A percentile compares a stretch with the other conserved stretches of the same genome.
Conservation (phyloP, 192 early-diverging fungal genomes). For the Rhizophagus prolifer region DNA sequence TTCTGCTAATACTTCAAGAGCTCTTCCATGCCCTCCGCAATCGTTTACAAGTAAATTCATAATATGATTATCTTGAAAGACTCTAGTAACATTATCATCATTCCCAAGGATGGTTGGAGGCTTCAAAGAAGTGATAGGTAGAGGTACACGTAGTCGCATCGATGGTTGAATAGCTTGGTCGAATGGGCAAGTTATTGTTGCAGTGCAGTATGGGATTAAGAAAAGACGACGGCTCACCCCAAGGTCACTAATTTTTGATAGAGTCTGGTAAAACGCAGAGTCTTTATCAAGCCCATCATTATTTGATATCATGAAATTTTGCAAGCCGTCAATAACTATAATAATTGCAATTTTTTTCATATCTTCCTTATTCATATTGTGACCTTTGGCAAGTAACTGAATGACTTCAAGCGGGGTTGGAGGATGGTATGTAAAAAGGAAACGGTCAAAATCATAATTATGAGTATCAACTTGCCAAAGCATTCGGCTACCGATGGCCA, state of each 20-base stretch:
- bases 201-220: no score
- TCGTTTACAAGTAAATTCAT: slow-evolving; percentile 37
- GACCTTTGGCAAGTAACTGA: slow-evolving; percentile 12
- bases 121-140: slow-evolving; percentile 22
- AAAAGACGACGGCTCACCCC: not conserved
- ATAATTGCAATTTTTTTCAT: slow-evolving; percentile 21
- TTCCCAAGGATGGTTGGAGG: not conserved
- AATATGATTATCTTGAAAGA: no score
- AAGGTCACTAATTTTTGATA: slow-evolving; percentile 12
- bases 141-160: no score
- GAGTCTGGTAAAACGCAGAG: slow-evolving; percentile 22
- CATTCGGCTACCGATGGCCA: slow-evolving; percentile 22
- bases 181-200: no score
- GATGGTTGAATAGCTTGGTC: no score
- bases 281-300: slow-evolving; percentile 23
- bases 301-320: slow-evolving; percentile 5
- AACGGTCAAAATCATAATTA: not conserved
- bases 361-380: not conserved
- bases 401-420: slow-evolving; percentile 10
- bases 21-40: slow-evolving; percentile 43
- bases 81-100: no score
- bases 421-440: not conserved
- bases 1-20: slow-evolving; percentile 32
- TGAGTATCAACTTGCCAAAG: no score
- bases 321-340: slow-evolving; percentile 17